Evolutionary conservation across 108 stramenopile genomes (phyloP), one percentile per base, ranked within the genome.

Genomic region (Parmales sp.): DNA sequence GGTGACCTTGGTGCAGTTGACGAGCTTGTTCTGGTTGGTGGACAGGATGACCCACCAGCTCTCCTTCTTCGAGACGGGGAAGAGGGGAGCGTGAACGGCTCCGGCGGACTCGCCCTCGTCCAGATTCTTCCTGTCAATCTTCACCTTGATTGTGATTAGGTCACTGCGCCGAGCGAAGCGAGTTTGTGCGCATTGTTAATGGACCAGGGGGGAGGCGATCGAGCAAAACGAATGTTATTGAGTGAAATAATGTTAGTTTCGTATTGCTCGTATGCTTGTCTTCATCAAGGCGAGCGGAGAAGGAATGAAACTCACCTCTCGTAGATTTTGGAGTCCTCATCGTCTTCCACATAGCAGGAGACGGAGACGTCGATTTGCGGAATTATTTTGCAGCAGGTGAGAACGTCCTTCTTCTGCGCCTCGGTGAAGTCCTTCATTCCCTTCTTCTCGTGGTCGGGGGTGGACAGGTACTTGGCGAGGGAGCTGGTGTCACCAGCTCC

Each of bases 31-130:
- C 71, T 92, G 83, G 37, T 77, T 80, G n/a, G 92, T 92, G 43
- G 87, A 89, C 23, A 98, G 78, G 64, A 95, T 78, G 68, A 95
- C 80, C 95, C 95, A 96, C 95, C 95, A 98, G 1, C 89, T 89
- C 75, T 96, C 97, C 65, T 85, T 80, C 45, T 88, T 83, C 29
- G 90, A 82, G 72, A 76, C 88, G 13, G 95, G 95, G 72, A 94
- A 96, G 45, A 65, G 73, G 0, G 95, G 95, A 29, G 95, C 94
- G 70, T 95, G 91, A 38, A 94, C 93, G 25, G 93, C 76, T 25
- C 86, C 89, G 11, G 86, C 92, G 71, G 81, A 87, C 70, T 84
- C 90, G 22, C 92, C 94, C 13, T 91, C 86, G 25, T 74, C 65
- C 37, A 96, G 64, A 68, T 98, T 95, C 74, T 88, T 86, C 25